phyloP scores from a whole-genome alignment of 306 rosid species.

The Ormosia semicastrata region DNA sequence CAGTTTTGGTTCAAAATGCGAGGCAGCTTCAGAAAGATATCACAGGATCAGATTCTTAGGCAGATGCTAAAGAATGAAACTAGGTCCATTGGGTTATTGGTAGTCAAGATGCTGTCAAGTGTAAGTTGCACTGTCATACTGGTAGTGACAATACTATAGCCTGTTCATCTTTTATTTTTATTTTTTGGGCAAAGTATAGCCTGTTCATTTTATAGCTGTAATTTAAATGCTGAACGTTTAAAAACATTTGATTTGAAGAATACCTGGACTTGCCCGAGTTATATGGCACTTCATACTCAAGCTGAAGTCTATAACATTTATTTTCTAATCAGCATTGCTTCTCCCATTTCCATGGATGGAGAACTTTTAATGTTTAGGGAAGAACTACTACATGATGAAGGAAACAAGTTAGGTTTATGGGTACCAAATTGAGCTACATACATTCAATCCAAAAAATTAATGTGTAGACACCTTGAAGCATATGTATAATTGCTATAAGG shows the following conservation, averaged over 20 bases:
- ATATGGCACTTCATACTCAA: constrained; percentile 15
- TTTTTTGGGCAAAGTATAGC: neutral
- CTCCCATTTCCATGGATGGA: neutral
- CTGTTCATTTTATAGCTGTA: constrained; percentile 29
- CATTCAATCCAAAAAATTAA: neutral
- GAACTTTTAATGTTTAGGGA: constrained; percentile 6
- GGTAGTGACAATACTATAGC: neutral
- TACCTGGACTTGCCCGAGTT: constrained; percentile 11
- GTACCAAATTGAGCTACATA: neutral
- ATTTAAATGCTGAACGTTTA: neutral
- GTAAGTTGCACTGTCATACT: neutral
- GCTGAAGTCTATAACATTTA: neutral
- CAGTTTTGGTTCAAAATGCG: constrained; percentile 7
- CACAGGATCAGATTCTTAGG: neutral
- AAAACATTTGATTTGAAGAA: constrained; percentile 2
- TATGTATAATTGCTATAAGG: neutral
- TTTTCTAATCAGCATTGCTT: neutral
- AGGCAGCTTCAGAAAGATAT: constrained; percentile 28
- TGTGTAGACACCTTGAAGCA: neutral
- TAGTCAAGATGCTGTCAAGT: neutral
- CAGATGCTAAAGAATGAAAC: constrained; percentile 6
- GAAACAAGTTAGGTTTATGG: neutral
- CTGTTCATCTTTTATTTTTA: neutral
- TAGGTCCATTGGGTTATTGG: constrained; percentile 1
- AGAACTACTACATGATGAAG: neutral